A percentile compares a stretch with the other conserved stretches of the same genome.
phyloP scores from a whole-genome alignment of 805 yeast species.

The Diddensiella santjacobensis region DNA sequence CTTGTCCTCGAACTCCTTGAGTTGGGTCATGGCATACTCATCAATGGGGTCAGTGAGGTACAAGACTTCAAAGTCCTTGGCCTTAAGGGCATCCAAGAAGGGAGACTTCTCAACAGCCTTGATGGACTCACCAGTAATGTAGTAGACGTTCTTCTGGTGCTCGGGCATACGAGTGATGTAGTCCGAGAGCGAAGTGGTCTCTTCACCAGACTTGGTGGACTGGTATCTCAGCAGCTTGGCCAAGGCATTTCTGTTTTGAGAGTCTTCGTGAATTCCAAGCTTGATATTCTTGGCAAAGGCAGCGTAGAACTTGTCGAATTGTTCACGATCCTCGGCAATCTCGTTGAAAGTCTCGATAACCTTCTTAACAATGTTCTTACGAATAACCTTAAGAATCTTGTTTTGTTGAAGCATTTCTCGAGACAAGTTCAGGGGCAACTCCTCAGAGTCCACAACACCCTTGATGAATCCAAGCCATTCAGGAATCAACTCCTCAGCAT shows the following conservation, averaged over 20 bases:
- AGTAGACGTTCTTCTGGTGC: conserved; percentile 99
- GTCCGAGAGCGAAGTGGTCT: conserved; percentile 90
- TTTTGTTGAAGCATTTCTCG: conserved; percentile 99
- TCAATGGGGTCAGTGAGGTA: conserved; percentile 99
- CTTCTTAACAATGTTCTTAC: conserved; percentile 98
- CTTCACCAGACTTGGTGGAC: conserved; percentile 94
- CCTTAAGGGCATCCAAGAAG: conserved; percentile 97
- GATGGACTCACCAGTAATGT: conserved; percentile 97
- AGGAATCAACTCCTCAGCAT: conserved; percentile 98
- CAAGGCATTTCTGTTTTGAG: conserved; percentile 93
- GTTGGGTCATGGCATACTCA: conserved; percentile 98
- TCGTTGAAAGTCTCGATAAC: conserved; percentile 97
- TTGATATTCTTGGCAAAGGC: conserved; percentile 98
- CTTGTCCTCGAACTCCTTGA: conserved; percentile 99
- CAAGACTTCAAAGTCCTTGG: conserved; percentile 96
- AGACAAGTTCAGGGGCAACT: conserved; percentile 97
- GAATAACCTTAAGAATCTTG: conserved; percentile 98
- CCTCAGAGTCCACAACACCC: conserved; percentile 99
- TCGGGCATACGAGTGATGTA: conserved; percentile 99
- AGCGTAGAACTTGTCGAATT: conserved; percentile 95
- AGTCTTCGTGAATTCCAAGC: conserved; percentile 98
- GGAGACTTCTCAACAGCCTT: conserved; percentile 99
- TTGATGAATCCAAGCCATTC: conserved; percentile 96
- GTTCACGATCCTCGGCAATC: conserved; percentile 98
- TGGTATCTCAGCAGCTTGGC: conserved; percentile 95